Conservation (phyloP, 352 stramenopile species). For the Globisporangium iwayamae region DNA sequence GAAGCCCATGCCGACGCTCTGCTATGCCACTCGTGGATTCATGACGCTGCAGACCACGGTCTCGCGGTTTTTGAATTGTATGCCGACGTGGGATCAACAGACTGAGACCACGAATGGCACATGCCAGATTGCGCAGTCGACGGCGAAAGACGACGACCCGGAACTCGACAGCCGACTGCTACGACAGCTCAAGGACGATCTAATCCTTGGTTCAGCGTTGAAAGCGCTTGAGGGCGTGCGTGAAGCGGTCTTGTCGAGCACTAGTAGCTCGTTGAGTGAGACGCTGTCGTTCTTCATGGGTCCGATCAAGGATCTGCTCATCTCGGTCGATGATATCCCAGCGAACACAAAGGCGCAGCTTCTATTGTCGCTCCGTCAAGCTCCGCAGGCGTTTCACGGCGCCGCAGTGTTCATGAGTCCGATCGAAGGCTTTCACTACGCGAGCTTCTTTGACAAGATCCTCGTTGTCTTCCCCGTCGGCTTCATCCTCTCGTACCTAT, state of each 20-base stretch:
- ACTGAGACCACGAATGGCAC: constrained; percentile 23
- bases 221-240: constrained; percentile 6
- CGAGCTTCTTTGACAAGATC: constrained; percentile 80
- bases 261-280: not conserved
- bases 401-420: constrained; percentile 44
- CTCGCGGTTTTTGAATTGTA: constrained; percentile 61
- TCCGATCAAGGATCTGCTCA: constrained; percentile 16
- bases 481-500: constrained; percentile 92
- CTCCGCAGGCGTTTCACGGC: constrained; percentile 58
- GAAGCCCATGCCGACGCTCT: constrained; percentile 23
- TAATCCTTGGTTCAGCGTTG: constrained; percentile 48
- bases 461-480: constrained; percentile 78
- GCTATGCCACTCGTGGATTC: constrained; percentile 62
- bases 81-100: constrained; percentile 45
- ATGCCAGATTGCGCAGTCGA: constrained; percentile 46
- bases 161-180: constrained; percentile 39
- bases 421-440: constrained; percentile 47
- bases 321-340: constrained; percentile 12
- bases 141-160: constrained; percentile 17
- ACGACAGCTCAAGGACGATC: constrained; percentile 41
- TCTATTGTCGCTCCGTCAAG: constrained; percentile 46
- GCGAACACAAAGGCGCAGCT: constrained; percentile 31
- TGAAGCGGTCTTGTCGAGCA: not conserved
- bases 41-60: constrained; percentile 72
- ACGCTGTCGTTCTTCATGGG: constrained; percentile 12